Base-by-base conservation (phyloP, 225 moss, liverwort and hornwort species). In the Antitrichia curtipendula region DNA sequence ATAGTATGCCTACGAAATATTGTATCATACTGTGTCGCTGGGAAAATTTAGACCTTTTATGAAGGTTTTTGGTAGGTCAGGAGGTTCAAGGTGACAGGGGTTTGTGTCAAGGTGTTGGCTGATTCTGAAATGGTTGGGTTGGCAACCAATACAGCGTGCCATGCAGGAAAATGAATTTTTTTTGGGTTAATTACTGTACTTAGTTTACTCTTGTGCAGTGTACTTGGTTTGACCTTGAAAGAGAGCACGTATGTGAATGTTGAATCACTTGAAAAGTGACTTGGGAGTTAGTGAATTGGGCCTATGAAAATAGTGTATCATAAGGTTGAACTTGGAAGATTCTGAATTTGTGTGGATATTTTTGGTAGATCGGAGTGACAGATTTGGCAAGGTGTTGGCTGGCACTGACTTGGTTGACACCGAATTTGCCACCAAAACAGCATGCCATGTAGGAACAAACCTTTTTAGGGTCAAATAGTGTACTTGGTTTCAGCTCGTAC, bases 71-170 rank as follows among this genome's bases (percentile, higher is more conserved):
- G 47, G 60, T 58, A 36, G 13, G 32, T 34, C n/a, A 9, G 12
- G 59, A 50, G 80, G 28, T 61, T 61, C 32, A 31, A 56, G 69
- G 58, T 59, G 86, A 49, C 58, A 74, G 74, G 53, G 45, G 4
- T 65, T 68, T 81, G n/a, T 71, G 59, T 59, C 20, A 50, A n/a
- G 45, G 60, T 59, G 68, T 43, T 85, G 50, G 12, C 40, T 69
- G 75, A 79, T 89, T 43, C 80, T 75, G 75, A 75, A 84, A 69
- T 34, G 75, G 69, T 43, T 53, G 49, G 52, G 84, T 34, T 16
- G 22, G 2, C 81, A 62, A 7, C 49, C 34, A 52, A 56, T 83
- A 63, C 91, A 95, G 95, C 95, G 94, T 91, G 95, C 93, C 47
- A 92, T 92, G 92, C 64, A 36, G 64, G 49, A 62, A 45, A 64